Conservation (phyloP, 495 filamentous ascomycete species). For the Sphaerosporella brunnea region DNA sequence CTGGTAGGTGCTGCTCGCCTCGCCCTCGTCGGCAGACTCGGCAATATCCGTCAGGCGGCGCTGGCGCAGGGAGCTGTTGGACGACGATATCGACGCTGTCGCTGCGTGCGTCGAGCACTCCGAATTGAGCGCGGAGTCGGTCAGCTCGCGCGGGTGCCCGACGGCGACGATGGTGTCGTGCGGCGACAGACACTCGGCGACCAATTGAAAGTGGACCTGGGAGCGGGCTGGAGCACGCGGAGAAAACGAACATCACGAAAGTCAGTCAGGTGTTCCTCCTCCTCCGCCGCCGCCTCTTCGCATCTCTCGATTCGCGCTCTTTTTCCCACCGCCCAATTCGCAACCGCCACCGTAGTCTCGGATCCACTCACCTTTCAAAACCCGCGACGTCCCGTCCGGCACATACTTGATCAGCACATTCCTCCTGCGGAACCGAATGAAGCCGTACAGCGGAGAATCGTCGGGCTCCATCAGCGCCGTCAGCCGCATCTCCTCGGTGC, state of each 20-base stretch:
- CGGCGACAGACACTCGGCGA: slow-evolving; percentile 71
- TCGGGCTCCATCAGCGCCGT: slow-evolving; percentile 63
- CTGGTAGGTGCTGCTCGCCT: slow-evolving; percentile 25
- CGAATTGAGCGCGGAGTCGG: slow-evolving; percentile 69
- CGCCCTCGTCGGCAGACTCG: slow-evolving; percentile 60
- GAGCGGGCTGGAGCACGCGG: slow-evolving; percentile 47
- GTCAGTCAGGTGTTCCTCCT: background rate
- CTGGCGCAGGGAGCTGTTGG: slow-evolving; percentile 58
- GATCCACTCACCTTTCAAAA: slow-evolving; percentile 69
- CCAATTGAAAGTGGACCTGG: slow-evolving; percentile 78
- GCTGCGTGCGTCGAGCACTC: slow-evolving; percentile 82
- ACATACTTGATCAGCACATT: slow-evolving; percentile 86
- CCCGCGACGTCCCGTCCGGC: slow-evolving; percentile 72
- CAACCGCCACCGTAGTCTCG: too few relatives aligned
- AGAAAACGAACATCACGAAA: slow-evolving; percentile 3
- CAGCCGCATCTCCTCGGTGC: slow-evolving; percentile 66
- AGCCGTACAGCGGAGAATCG: slow-evolving; percentile 75
- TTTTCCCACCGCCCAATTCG: too few relatives aligned
- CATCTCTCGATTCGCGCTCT: background rate
- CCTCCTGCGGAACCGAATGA: slow-evolving; percentile 71
- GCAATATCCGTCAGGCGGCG: slow-evolving; percentile 73
- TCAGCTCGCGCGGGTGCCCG: slow-evolving; percentile 55
- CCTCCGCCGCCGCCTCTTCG: background rate
- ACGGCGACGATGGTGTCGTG: slow-evolving; percentile 70
- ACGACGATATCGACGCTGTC: slow-evolving; percentile 71